Evolutionary conservation across 805 yeast genomes (phyloP).

Genomic region (Teunomyces aglyptinius): DNA sequence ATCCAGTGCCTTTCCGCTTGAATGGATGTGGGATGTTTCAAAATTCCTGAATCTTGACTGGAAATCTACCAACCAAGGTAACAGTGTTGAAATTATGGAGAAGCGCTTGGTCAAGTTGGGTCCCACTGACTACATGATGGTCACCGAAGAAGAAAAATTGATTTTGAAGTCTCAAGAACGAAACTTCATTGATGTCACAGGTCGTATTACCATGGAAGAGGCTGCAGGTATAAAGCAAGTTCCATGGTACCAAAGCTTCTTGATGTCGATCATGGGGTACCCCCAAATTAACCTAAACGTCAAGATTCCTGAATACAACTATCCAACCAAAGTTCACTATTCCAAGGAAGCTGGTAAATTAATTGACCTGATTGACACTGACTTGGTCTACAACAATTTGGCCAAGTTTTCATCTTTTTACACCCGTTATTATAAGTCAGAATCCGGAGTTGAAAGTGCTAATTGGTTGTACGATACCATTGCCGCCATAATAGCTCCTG

Average conservation of each 20-base stretch:
- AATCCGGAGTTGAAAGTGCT: constrained; percentile 68
- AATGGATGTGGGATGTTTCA: background rate
- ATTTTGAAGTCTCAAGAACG: constrained; percentile 41
- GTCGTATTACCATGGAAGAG: constrained; percentile 33
- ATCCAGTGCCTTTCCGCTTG: constrained; percentile 4
- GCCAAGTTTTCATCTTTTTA: constrained; percentile 65
- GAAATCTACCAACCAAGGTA: background rate
- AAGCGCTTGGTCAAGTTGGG: constrained; percentile 34
- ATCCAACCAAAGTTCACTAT: constrained; percentile 49
- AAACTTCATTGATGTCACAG: constrained; percentile 66
- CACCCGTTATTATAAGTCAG: constrained; percentile 74
- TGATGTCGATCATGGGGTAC: background rate
- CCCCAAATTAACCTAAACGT: background rate
- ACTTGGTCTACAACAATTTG: constrained; percentile 51
- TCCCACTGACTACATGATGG: constrained; percentile 28
- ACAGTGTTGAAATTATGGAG: constrained; percentile 4
- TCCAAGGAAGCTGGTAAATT: constrained; percentile 39
- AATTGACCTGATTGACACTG: constrained; percentile 43
- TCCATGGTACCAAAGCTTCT: constrained; percentile 4
- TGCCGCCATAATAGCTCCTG: constrained; percentile 33
- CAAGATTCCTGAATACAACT: constrained; percentile 37
- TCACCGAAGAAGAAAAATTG: constrained; percentile 38
- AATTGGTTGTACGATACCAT: constrained; percentile 62
- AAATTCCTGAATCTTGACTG: background rate
- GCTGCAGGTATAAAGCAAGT: constrained; percentile 23